Evolutionary conservation across 2,329 filamentous ascomycete species (phyloP).

Genomic region (Epichloe elymi): DNA sequence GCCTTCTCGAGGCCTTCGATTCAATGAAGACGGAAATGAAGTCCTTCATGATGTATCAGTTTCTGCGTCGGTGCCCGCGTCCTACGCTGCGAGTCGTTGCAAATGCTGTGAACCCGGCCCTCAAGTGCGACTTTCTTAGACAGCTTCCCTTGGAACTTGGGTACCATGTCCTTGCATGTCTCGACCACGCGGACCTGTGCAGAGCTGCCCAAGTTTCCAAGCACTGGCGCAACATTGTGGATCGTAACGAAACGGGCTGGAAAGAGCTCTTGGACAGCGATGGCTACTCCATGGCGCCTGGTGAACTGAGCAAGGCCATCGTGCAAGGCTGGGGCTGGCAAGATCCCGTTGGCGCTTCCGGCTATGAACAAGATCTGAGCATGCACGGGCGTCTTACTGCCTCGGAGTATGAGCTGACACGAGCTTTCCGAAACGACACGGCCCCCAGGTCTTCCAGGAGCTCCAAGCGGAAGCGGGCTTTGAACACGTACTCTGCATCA

Average conservation of each 20-base stretch:
- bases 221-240: constrained; percentile 81
- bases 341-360: constrained; percentile 61
- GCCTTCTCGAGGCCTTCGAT: constrained; percentile 81
- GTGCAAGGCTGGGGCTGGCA: constrained; percentile 97
- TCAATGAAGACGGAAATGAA: constrained; percentile 85
- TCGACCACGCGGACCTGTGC: constrained; percentile 77
- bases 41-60: constrained; percentile 91
- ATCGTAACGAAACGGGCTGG: constrained; percentile 91
- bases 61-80: constrained; percentile 76
- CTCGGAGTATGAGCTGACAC: constrained; percentile 38
- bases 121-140: constrained; percentile 87
- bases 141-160: constrained; percentile 77
- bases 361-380: constrained; percentile 72
- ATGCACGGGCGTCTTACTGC: constrained; percentile 37
- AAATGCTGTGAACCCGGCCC: constrained; percentile 78
- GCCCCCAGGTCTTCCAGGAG: constrained; percentile 29
- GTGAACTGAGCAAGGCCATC: constrained; percentile 77
- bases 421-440: constrained; percentile 27
- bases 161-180: constrained; percentile 74
- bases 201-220: constrained; percentile 87
- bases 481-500: constrained; percentile 29
- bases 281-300: constrained; percentile 63
- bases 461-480: constrained; percentile 43
- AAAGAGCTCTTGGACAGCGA: constrained; percentile 81
- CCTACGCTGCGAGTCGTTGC: constrained; percentile 83